Evolutionary conservation across 2,329 filamentous ascomycete genomes (phyloP), one percentile per base, ranked within the genome.

Genomic region (Pseudogymnoascus sp.): DNA sequence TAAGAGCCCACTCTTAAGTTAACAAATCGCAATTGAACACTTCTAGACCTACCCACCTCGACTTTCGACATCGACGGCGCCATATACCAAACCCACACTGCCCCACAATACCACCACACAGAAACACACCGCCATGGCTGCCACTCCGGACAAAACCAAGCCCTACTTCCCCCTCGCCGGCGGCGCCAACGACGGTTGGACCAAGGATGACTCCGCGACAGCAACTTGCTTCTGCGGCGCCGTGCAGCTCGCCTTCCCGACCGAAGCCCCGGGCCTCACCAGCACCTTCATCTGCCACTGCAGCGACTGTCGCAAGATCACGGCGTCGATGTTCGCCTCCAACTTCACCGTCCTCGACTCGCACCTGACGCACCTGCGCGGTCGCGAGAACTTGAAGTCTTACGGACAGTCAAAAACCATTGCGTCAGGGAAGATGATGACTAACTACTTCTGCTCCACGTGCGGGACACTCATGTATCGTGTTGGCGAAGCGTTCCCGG

Each of bases 381-480:
- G 84, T 7, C 72, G 74, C 3, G 79, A 82, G 0, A 80, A 78
- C 28, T 75, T 87, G 11, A 81, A 71, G 16, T 66, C 69, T 0
- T 86, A 74, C 64, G 67, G 69, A 3, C 80, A 85, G 67, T 68
- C 68, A 2, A 69, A 74, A n/a, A 84, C 83, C 0, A 78, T 83
- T 42, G 75, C 66, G 0, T 76, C 77, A 0, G 77, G 76, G 2
- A 77, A 79, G 62, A 71, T 60, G 5, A 89, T 88, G 85, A 81
- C 81, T 6, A 87, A 88, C 68, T 76, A 78, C 69, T 89, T 88
- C 72, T 89, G 86, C 67, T 73, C 69, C 0, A 81, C 75, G 0
- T 89, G 86, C 69, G 85, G 86, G 0, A 81, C 80, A 0, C 77
- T 87, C 4, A 82, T 88, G 83, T 87, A 86, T 67, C 78, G 85